A percentile compares a stretch with the other conserved stretches of the same genome.
Conservation (phyloP, 306 rosid genomes). For the Ochetophila trinervis region DNA sequence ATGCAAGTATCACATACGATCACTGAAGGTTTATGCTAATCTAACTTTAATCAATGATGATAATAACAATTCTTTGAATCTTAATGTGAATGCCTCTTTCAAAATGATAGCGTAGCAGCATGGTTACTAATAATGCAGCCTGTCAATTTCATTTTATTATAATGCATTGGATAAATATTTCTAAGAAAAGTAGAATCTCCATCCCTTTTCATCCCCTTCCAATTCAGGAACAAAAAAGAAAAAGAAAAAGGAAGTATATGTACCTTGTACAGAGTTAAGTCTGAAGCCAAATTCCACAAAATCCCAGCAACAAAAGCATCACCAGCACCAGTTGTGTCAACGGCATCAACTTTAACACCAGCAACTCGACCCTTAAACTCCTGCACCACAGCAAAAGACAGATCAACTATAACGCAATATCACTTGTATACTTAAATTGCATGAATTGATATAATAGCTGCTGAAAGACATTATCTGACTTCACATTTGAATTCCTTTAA, state of each 20-base stretch:
- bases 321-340: constrained; percentile 93
- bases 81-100: not conserved
- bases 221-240: not conserved
- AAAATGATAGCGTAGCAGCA: not conserved
- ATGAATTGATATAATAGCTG: too few relatives aligned
- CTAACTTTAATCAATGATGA: not conserved
- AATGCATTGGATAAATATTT: not conserved
- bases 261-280: constrained; percentile 55
- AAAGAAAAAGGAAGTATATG: not conserved
- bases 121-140: not conserved
- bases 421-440: not conserved
- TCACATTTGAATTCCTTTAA: not conserved
- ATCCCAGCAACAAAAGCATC: constrained; percentile 84
- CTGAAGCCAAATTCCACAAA: constrained; percentile 54
- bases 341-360: constrained; percentile 58
- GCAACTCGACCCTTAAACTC: constrained; percentile 65
- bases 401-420: not conserved
- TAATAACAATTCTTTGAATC: not conserved
- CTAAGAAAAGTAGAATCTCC: not conserved
- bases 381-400: constrained; percentile 25
- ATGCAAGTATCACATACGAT: too few relatives aligned
- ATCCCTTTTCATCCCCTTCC: not conserved
- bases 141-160: not conserved
- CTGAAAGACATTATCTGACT: too few relatives aligned
- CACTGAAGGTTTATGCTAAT: too few relatives aligned